A percentile compares a stretch with the other conserved stretches of the same genome.
Evolutionary conservation across 2,329 filamentous ascomycete genomes (phyloP).

Genomic region (Colletotrichum sp.): DNA sequence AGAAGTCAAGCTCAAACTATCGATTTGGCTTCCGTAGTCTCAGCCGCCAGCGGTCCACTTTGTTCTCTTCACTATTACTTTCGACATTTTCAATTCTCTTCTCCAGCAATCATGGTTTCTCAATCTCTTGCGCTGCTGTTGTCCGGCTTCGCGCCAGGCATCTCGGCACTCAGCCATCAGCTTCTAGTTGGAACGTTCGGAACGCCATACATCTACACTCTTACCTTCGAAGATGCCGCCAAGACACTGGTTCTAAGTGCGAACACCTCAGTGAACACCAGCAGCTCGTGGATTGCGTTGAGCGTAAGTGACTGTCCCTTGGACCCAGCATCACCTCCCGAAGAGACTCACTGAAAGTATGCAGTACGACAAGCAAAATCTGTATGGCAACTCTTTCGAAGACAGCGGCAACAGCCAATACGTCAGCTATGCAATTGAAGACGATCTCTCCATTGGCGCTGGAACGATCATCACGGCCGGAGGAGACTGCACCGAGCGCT

Average conservation of each 20-base stretch:
- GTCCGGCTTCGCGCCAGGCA: not conserved
- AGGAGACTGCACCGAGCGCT: not conserved
- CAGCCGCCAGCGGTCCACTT: not conserved
- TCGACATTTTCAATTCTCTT: not conserved
- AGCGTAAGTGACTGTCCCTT: not conserved
- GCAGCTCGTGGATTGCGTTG: not conserved
- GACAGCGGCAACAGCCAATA: not conserved
- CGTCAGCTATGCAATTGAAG: not conserved
- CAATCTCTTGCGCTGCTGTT: not conserved
- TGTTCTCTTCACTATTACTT: not conserved
- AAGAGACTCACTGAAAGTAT: not conserved
- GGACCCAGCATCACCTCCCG: not conserved
- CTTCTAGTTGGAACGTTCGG: not conserved
- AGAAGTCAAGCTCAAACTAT: not conserved
- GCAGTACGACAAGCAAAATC: not conserved
- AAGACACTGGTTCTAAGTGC: not conserved
- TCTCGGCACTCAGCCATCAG: not conserved
- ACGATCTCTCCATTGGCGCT: not conserved
- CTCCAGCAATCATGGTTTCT: not conserved
- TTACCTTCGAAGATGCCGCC: not conserved
- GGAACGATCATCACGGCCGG: not conserved
- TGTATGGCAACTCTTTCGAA: not conserved
- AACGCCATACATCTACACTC: not conserved
- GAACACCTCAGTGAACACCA: not conserved
- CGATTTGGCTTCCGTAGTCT: not conserved